These are phyloP conservation scores for Pulicaria dysenterica DNA, from an alignment of 129 eudicot genomes.

Conservation along the genomic window DNA sequence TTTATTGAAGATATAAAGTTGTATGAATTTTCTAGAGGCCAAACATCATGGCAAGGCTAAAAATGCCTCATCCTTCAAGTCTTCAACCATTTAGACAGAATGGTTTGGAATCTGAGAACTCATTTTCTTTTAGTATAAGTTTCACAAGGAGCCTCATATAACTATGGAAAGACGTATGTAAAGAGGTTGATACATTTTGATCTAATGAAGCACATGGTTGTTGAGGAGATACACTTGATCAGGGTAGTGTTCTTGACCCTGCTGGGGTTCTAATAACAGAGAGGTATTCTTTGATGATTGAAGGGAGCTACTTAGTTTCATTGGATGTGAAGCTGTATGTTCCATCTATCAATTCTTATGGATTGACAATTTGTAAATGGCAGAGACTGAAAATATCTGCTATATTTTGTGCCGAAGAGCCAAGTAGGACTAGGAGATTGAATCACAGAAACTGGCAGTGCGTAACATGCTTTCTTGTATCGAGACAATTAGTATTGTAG, in stretches of 20 bases:
- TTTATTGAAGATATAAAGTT: not conserved
- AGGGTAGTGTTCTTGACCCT: too few relatives aligned
- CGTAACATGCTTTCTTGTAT: too few relatives aligned
- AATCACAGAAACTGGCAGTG: not conserved
- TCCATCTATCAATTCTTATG: too few relatives aligned
- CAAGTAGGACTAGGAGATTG: not conserved
- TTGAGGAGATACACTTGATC: too few relatives aligned
- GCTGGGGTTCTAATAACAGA: too few relatives aligned
- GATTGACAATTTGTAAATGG: not conserved
- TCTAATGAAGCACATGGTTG: too few relatives aligned
- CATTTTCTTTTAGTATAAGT: conserved; percentile 5
- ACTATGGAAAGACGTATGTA: not conserved
- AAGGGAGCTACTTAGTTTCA: too few relatives aligned
- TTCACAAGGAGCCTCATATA: not conserved
- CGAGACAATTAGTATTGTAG: not conserved
- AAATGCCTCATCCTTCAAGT: not conserved
- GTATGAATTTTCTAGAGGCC: not conserved
- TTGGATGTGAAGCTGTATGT: too few relatives aligned
- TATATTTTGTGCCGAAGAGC: not conserved
- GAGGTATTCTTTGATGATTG: too few relatives aligned
- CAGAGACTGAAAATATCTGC: not conserved
- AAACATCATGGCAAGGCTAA: not conserved
- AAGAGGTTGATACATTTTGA: too few relatives aligned
- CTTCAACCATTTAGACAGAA: not conserved
- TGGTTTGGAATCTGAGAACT: not conserved